Percentiles rank a stretch among this genome's conserved stretches.
Conservation (phyloP, 331 rosid species). For the Malus hybrid region DNA sequence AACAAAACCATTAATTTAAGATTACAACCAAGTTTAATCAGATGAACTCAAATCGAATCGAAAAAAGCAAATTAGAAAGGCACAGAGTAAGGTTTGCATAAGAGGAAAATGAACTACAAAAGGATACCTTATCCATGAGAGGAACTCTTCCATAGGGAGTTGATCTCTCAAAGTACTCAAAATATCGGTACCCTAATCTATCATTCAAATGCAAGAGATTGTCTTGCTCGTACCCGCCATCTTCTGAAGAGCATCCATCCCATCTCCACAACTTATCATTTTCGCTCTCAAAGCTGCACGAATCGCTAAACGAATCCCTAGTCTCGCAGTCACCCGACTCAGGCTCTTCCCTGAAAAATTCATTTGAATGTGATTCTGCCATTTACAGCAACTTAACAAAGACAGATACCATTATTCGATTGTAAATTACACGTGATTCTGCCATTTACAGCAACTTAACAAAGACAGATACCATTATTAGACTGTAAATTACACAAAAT, state of each 20-base stretch:
- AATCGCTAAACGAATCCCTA: slow-evolving; percentile 84
- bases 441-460: not conserved
- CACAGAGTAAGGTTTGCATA: slow-evolving; percentile 6
- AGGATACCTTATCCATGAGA: slow-evolving; percentile 79
- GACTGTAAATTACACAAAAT: not conserved
- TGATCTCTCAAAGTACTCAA: slow-evolving; percentile 83
- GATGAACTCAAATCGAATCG: not conserved
- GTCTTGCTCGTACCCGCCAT: slow-evolving; percentile 79
- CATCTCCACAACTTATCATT: slow-evolving; percentile 84
- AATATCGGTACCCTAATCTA: slow-evolving; percentile 69
- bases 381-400: not conserved
- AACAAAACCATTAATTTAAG: not conserved
- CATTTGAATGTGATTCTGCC: not conserved
- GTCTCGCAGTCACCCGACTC: slow-evolving; percentile 81
- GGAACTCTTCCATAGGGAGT: slow-evolving; percentile 95
- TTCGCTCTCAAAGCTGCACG: slow-evolving; percentile 75
- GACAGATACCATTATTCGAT: not conserved
- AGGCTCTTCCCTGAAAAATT: slow-evolving; percentile 57
- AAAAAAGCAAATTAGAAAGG: slow-evolving; percentile 5
- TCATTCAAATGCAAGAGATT: slow-evolving; percentile 44
- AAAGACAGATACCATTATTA: not conserved
- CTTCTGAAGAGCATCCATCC: slow-evolving; percentile 88
- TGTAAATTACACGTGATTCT: not conserved
- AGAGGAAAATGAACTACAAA: not conserved
- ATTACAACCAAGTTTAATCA: not conserved